phyloP scores from a whole-genome alignment of 768 basidiomycete species.

The Steccherinum ochraceum region DNA sequence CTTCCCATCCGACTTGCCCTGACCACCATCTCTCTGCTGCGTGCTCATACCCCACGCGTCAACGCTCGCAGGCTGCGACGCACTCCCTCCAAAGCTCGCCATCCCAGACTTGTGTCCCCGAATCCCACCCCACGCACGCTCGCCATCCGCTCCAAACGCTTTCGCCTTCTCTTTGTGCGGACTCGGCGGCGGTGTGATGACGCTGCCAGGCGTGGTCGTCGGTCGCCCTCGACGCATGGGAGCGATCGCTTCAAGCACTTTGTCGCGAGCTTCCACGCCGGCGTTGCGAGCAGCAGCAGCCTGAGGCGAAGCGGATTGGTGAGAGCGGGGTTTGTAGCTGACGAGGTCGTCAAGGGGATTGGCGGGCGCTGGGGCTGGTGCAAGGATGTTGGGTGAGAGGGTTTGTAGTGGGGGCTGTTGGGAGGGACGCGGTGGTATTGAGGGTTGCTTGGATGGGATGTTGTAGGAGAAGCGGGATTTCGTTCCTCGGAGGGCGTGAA shows the following conservation, averaged over 20 bases:
- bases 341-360: slow-evolving; percentile 32
- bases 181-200: slow-evolving; percentile 20
- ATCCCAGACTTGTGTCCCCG: slow-evolving; percentile 23
- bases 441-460: slow-evolving; percentile 41
- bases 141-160: slow-evolving; percentile 24
- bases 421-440: slow-evolving; percentile 37
- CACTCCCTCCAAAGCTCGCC: slow-evolving; percentile 11
- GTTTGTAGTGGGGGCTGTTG: slow-evolving; percentile 10
- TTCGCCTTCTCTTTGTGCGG: slow-evolving; percentile 15
- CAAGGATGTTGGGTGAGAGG: slow-evolving; percentile 16
- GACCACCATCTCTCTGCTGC: slow-evolving; percentile 6
- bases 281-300: slow-evolving; percentile 41
- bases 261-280: slow-evolving; percentile 67
- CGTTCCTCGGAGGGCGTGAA: slow-evolving; percentile 85
- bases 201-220: slow-evolving; percentile 11
- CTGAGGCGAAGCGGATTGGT: slow-evolving; percentile 18
- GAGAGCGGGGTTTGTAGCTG: slow-evolving; percentile 27
- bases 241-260: slow-evolving; percentile 72
- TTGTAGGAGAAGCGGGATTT: slow-evolving; percentile 73
- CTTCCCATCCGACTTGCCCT: slow-evolving; percentile 4
- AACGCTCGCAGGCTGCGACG: slow-evolving; percentile 13
- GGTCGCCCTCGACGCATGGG: slow-evolving; percentile 75
- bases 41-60: slow-evolving; percentile 25
- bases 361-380: slow-evolving; percentile 2
- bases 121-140: slow-evolving; percentile 19